phyloP scores from a whole-genome alignment of 2,329 filamentous ascomycete species.

The Dactylonectria estremocensis region DNA sequence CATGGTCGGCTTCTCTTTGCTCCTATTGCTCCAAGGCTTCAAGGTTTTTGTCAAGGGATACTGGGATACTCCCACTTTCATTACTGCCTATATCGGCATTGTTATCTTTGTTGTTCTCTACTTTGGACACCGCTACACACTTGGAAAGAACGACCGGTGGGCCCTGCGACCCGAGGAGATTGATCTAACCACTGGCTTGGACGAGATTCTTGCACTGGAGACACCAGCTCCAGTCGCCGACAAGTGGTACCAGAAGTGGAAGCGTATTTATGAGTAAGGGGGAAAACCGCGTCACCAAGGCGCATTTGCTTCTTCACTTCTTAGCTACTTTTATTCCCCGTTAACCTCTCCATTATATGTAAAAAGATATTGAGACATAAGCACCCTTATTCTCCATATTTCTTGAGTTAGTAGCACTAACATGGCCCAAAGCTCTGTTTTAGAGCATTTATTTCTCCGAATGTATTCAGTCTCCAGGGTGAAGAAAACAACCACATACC shows the following conservation, averaged over 20 bases:
- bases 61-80: conserved; percentile 25
- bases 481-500: no score
- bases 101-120: conserved; percentile 25
- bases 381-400: no score
- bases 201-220: conserved; percentile 24
- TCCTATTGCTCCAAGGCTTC: conserved; percentile 30
- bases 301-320: background rate
- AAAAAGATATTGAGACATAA: no score
- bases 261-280: conserved; percentile 24
- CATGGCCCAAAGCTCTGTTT: no score
- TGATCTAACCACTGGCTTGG: conserved; percentile 22
- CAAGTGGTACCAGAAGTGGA: conserved; percentile 29
- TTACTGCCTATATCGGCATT: conserved; percentile 31
- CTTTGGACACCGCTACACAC: conserved; percentile 23
- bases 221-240: conserved; percentile 8
- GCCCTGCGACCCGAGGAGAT: conserved; percentile 16
- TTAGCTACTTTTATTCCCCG: background rate
- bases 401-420: no score
- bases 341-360: no score
- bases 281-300: no score
- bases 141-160: conserved; percentile 19
- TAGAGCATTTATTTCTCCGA: no score
- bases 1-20: conserved; percentile 18
- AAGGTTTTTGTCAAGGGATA: conserved; percentile 28
- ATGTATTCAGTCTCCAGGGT: no score